These are phyloP conservation scores for Plantago lanceolata DNA, from an alignment of 305 asterid species.

Conservation along the genomic window DNA sequence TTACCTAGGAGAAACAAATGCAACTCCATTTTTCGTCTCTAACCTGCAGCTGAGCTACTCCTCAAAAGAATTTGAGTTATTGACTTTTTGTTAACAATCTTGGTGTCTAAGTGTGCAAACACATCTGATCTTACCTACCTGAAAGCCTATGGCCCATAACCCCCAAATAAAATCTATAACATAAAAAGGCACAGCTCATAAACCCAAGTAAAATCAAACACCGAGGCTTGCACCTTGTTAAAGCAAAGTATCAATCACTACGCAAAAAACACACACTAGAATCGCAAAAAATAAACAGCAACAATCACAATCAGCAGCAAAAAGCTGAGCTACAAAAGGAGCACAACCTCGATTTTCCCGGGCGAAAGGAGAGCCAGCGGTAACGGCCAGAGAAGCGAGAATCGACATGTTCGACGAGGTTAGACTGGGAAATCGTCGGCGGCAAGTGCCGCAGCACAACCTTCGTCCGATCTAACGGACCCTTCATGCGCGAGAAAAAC, in stretches of 20 bases:
- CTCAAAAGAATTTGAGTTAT: too few species aligned
- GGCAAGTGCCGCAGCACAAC: conserved; percentile 98
- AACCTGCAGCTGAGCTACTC: too few species aligned
- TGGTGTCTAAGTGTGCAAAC: neutral
- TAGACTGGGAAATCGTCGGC: conserved; percentile 76
- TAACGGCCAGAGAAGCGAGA: conserved; percentile 73
- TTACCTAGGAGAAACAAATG: neutral
- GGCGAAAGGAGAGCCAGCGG: conserved; percentile 61
- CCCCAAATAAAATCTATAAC: neutral
- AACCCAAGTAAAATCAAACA: conserved; percentile 16
- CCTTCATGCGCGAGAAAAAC: conserved; percentile 75
- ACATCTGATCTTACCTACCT: neutral
- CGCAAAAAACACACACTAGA: neutral
- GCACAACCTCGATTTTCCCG: conserved; percentile 68
- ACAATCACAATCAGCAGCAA: conserved; percentile 5
- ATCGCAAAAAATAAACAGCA: neutral
- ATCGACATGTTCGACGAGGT: conserved; percentile 70
- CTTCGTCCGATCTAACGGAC: conserved; percentile 78
- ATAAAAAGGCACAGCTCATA: neutral
- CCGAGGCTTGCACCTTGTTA: conserved; percentile 1
- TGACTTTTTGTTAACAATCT: too few species aligned
- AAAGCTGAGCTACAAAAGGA: conserved; percentile 1
- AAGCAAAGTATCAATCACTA: neutral
- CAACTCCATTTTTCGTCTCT: neutral
- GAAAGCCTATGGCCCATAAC: neutral